Base-by-base conservation (phyloP, 2,329 filamentous ascomycete genomes). In the Xylariaceae sp. region DNA sequence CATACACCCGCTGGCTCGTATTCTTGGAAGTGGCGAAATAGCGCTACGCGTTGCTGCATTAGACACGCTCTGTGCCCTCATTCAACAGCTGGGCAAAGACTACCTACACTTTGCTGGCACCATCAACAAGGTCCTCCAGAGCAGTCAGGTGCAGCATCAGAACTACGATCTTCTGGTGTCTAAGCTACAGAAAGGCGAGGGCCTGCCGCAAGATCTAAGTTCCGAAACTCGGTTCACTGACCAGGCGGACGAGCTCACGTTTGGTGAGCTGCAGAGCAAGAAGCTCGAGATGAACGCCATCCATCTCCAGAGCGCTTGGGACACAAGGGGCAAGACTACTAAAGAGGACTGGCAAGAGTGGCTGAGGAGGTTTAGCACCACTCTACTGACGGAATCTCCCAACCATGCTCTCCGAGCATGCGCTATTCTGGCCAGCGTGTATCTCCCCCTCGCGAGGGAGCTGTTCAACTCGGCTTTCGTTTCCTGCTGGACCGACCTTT, bases 331-430 rank as follows among this genome's bases (percentile, higher is more conserved):
- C 44, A 96, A 96, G 59, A 96, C 90, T 0, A 99, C 92, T 8
- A 88, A 89, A 54, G 92, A 99, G 59, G 92, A 99, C 64, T 99
- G 92, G 92, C 87, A 95, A 55, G 92, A 99, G 62, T 99, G 92
- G 92, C 88, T 98, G 64, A 81, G 94, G 45, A 78, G 90, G 18
- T 95, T 98, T 65, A 97, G 90, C 58, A 90, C 95, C 23, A 94
- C 95, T 40, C 72, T 98, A 6, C 73, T 99, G 31, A 87, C 89
- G 46, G 94, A 98, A 59, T 97, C 89, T 2, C 94, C 92, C 3
- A 95, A 96, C 50, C 92, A 96, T 56, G 90, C 94, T 7, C 72
- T 99, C 2, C 78, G 92, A 48, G 92, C 92, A 30, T 98, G 94
- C 59, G 92, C 90, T 27, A 86, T 85, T 41, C 70, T 99, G 26